Conservation (phyloP, 805 yeast genomes). For the Candida koratica region DNA sequence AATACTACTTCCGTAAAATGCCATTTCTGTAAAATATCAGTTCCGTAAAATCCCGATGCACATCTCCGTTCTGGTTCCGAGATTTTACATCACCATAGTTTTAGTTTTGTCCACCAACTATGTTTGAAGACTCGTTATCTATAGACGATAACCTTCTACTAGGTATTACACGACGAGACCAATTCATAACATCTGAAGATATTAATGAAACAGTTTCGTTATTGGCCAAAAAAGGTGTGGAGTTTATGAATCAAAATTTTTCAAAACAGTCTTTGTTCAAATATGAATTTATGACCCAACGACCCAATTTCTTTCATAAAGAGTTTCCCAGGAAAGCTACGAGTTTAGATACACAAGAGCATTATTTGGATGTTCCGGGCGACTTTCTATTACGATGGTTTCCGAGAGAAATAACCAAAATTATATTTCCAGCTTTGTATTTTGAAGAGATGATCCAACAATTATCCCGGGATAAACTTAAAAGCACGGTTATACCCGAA, state of each 20-base stretch:
- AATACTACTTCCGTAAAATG: not conserved
- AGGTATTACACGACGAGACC: slow-evolving; percentile 8
- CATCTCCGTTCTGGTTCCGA: no score
- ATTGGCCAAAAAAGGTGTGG: slow-evolving; percentile 1
- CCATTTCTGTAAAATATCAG: not conserved
- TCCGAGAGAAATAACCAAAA: slow-evolving; percentile 16
- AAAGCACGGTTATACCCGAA: slow-evolving; percentile 6
- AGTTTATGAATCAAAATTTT: slow-evolving; percentile 6
- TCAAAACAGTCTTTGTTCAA: slow-evolving; percentile 3
- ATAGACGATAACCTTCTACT: slow-evolving; percentile 17
- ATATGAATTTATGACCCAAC: slow-evolving; percentile 15
- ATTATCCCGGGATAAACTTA: slow-evolving; percentile 8
- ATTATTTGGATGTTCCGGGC: slow-evolving; percentile 14
- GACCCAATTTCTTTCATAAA: slow-evolving; percentile 15
- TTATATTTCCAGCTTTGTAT: slow-evolving; percentile 19
- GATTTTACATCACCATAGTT: no score
- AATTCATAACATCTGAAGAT: not conserved
- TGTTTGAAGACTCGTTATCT: slow-evolving; percentile 17
- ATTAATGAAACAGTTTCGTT: not conserved
- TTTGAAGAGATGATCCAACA: slow-evolving; percentile 18
- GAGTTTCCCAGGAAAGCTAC: slow-evolving; percentile 20
- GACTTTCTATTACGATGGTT: slow-evolving; percentile 19
- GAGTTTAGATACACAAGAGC: slow-evolving; percentile 18
- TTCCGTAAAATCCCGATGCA: slow-evolving; percentile 1
- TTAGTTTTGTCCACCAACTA: not conserved